Percentiles rank a stretch among this genome's conserved stretches.
phyloP scores from a whole-genome alignment of 768 basidiomycete genomes.

The Boletus rubropictus region DNA sequence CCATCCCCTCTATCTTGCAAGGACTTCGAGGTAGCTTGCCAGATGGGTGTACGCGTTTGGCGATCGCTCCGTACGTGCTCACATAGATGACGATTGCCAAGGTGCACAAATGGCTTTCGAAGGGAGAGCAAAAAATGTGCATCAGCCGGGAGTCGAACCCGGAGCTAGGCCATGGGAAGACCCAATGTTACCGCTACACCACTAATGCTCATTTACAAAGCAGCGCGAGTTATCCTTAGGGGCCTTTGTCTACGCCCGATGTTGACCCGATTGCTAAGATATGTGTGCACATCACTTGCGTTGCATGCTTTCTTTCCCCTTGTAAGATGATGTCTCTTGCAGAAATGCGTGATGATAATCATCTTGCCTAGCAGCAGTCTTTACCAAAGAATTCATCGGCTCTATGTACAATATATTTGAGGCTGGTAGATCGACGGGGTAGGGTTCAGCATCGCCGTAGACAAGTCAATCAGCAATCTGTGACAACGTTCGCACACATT shows the following conservation, averaged over 20 bases:
- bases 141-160: slow-evolving; percentile 56
- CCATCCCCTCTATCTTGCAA: not conserved
- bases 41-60: not conserved
- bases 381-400: too few species aligned
- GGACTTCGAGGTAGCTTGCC: not conserved
- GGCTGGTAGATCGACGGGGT: not conserved
- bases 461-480: not conserved
- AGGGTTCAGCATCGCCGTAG: not conserved
- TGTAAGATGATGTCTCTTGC: too few species aligned
- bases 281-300: too few species aligned
- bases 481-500: not conserved
- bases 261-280: too few species aligned
- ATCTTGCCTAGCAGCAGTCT: too few species aligned
- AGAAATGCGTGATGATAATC: too few species aligned
- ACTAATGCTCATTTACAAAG: slow-evolving; percentile 30
- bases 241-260: too few species aligned
- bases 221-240: too few species aligned
- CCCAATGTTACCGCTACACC: slow-evolving; percentile 86
- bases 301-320: too few species aligned
- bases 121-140: slow-evolving; percentile 24
- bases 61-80: not conserved
- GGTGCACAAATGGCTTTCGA: too few species aligned
- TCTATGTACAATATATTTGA: too few species aligned
- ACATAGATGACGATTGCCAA: not conserved
- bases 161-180: slow-evolving; percentile 72